Percentiles rank a stretch among this genome's conserved stretches.
Evolutionary conservation across 163 green algal genomes (phyloP).

Genomic region (Chlorella variabilis): DNA sequence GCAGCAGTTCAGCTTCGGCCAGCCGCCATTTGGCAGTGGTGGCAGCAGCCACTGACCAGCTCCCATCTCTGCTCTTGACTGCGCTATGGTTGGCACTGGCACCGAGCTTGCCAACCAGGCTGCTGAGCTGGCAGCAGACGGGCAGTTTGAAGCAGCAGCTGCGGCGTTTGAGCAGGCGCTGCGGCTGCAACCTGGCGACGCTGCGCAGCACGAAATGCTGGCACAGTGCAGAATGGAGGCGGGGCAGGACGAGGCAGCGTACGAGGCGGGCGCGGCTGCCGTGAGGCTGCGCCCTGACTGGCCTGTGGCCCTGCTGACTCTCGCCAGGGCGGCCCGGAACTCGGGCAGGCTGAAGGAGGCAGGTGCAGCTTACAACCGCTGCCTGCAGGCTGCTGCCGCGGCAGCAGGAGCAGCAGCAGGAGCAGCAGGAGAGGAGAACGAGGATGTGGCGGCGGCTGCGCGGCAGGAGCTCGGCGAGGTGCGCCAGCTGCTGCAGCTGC

Average conservation of each 20-base stretch:
- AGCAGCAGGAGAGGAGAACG: not conserved
- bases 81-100: no score
- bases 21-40: not conserved
- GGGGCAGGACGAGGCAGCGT: constrained; percentile 19
- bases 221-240: constrained; percentile 30
- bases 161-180: constrained; percentile 13
- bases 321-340: constrained; percentile 32
- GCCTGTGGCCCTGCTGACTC: constrained; percentile 1
- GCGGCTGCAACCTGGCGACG: not conserved
- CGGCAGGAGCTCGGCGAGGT: constrained; percentile 12
- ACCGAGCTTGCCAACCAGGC: not conserved
- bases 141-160: not conserved
- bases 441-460: not conserved
- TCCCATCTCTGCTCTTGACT: not conserved
- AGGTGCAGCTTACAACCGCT: not conserved
- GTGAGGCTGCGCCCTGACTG: not conserved
- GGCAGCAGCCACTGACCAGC: not conserved
- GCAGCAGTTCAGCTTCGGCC: not conserved
- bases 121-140: constrained; percentile 5
- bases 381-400: not conserved
- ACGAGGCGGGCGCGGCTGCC: not conserved
- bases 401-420: not conserved
- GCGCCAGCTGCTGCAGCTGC: constrained; percentile 18
- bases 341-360: constrained; percentile 23
- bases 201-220: constrained; percentile 30